A percentile compares a stretch with the other conserved stretches of the same genome.
phyloP scores from a whole-genome alignment of 345 rosid species.

The Brassica napus region DNA sequence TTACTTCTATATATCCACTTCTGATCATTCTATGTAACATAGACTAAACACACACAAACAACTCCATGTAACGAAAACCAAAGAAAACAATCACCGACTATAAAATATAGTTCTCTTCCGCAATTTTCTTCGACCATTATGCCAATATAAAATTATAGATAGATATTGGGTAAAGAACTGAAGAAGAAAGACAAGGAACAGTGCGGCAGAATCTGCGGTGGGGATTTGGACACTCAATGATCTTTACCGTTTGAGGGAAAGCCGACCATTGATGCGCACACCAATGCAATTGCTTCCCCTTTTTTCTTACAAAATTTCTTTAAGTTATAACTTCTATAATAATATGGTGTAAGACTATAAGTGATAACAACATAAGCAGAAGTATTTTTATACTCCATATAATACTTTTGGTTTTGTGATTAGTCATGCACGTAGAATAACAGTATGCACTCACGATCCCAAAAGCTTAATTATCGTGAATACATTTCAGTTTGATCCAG shows the following conservation, averaged over 20 bases:
- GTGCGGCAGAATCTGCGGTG: conserved; percentile 43
- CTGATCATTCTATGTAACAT: neutral
- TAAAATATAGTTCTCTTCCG: neutral
- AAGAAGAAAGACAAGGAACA: conserved; percentile 31
- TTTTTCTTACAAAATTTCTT: neutral
- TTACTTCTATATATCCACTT: neutral
- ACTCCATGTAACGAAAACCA: neutral
- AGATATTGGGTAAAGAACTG: conserved; percentile 26
- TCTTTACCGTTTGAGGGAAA: conserved; percentile 39
- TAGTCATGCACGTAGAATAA: conserved; percentile 1
- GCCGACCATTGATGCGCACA: conserved; percentile 42
- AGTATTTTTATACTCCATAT: neutral
- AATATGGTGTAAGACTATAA: neutral
- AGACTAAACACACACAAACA: neutral
- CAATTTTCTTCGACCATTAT: conserved; percentile 18
- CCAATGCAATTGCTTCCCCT: conserved; percentile 38
- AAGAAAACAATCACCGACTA: neutral
- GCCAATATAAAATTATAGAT: neutral
- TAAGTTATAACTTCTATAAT: neutral
- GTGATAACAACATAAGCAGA: neutral
- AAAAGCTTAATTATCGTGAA: conserved; percentile 16
- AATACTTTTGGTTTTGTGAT: neutral
- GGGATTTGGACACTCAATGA: conserved; percentile 43
- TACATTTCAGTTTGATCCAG: neutral
- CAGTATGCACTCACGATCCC: neutral